Percentiles rank a stretch among this genome's conserved stretches.
Conservation (phyloP, 2,329 filamentous ascomycete species). For the Monosporascus sp. region DNA sequence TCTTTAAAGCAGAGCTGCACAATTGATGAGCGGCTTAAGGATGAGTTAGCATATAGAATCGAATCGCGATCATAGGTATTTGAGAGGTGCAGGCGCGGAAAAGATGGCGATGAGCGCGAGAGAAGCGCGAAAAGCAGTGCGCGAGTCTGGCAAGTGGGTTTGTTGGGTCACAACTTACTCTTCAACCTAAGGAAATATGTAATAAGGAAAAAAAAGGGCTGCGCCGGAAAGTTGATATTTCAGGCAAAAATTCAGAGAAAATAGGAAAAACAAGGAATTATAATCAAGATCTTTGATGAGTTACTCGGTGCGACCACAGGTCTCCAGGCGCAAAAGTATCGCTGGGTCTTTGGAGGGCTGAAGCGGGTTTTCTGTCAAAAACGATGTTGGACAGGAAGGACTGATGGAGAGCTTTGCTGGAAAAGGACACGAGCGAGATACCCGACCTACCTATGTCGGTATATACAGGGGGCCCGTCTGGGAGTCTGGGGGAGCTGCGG, state of each 20-base stretch:
- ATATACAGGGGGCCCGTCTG: conserved; percentile 4
- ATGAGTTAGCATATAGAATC: background rate
- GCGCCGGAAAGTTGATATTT: background rate
- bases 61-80: background rate
- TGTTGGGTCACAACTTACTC: background rate
- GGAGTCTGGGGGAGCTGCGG: conserved; percentile 12
- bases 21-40: background rate
- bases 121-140: background rate
- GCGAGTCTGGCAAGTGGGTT: background rate
- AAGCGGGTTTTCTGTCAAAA: conserved; percentile 4
- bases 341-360: too few species aligned
- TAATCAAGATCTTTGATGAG: background rate
- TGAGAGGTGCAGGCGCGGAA: background rate
- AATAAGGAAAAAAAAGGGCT: background rate
- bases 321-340: too few species aligned
- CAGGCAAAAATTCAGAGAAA: background rate
- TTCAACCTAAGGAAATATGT: background rate
- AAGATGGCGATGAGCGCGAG: background rate
- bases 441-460: background rate
- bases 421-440: background rate
- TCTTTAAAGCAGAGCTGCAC: background rate
- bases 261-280: background rate
- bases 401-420: background rate
- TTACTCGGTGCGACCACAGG: background rate
- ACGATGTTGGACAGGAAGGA: background rate